phyloP scores from a whole-genome alignment of 306 rosid species.

The Pueraria montana region DNA sequence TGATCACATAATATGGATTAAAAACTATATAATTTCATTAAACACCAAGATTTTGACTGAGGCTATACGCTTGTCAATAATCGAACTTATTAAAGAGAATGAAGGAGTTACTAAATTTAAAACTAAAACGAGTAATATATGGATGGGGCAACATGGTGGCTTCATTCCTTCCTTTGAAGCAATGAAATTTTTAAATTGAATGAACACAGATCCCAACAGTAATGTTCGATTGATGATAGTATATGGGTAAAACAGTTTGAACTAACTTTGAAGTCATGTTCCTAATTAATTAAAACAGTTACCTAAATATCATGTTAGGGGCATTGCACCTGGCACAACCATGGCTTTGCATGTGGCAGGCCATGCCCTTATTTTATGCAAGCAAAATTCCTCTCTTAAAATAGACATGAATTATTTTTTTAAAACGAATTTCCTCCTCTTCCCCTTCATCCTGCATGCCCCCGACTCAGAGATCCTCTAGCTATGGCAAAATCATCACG shows the following conservation, averaged over 20 bases:
- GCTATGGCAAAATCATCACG: conserved; percentile 48
- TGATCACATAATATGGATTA: no score
- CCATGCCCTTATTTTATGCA: conserved; percentile 22
- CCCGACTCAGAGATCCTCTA: conserved; percentile 45
- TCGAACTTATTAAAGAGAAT: no score
- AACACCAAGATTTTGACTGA: no score
- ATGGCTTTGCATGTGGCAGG: conserved; percentile 61
- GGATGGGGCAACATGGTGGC: no score
- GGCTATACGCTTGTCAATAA: no score
- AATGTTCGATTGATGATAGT: conserved; percentile 53
- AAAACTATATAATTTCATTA: no score
- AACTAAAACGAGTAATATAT: no score
- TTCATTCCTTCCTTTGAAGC: not conserved
- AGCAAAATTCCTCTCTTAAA: conserved; percentile 1
- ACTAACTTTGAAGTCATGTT: conserved; percentile 44
- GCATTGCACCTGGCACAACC: conserved; percentile 65
- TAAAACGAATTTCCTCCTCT: not conserved
- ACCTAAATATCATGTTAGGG: conserved; percentile 52
- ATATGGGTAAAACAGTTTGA: conserved; percentile 51
- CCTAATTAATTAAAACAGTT: conserved; percentile 11
- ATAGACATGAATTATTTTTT: not conserved
- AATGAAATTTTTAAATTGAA: conserved; percentile 10
- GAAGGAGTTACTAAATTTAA: no score
- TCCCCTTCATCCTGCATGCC: conserved; percentile 61
- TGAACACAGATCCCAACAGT: conserved; percentile 38